These are phyloP conservation scores for Thraustochytrium sp. DNA, from an alignment of 352 stramenopile species.

Conservation along the genomic window DNA sequence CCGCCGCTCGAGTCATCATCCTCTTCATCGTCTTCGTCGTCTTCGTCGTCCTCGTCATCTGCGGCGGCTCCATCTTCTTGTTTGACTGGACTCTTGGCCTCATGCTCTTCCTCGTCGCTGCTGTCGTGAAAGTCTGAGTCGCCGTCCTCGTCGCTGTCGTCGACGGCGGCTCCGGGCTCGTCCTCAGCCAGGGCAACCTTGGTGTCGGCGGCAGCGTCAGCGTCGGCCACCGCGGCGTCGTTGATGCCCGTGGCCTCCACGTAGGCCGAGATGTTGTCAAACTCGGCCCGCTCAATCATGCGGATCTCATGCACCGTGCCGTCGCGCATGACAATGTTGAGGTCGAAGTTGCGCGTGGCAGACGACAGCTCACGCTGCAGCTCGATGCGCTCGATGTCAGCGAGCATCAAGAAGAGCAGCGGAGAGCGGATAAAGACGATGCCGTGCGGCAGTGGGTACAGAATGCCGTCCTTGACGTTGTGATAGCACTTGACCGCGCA, in stretches of 20 bases:
- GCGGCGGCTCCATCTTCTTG: background rate
- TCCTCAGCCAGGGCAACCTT: background rate
- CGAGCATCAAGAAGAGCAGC: background rate
- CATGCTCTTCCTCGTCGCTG: background rate
- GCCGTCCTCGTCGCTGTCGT: background rate
- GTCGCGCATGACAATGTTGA: conserved; percentile 30
- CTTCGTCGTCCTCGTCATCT: conserved; percentile 4
- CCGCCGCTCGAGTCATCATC: background rate
- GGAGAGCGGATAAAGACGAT: conserved; percentile 10
- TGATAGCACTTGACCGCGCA: conserved; percentile 24
- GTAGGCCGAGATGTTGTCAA: background rate
- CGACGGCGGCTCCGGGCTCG: background rate
- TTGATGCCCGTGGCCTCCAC: background rate
- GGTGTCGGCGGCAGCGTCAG: background rate
- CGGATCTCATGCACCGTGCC: background rate
- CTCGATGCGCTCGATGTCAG: background rate
- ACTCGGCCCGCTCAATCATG: conserved; percentile 34
- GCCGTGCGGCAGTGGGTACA: conserved; percentile 2
- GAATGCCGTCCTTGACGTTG: conserved; percentile 12
- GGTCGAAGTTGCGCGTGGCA: conserved; percentile 17
- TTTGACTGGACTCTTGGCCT: background rate
- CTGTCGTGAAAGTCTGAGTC: conserved; percentile 2
- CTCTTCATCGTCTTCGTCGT: background rate
- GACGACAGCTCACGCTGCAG: background rate
- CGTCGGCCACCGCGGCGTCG: background rate